Evolutionary conservation across 208 protist genomes (phyloP), one percentile per base, ranked within the genome.

Genomic region (Angomonas deanei): DNA sequence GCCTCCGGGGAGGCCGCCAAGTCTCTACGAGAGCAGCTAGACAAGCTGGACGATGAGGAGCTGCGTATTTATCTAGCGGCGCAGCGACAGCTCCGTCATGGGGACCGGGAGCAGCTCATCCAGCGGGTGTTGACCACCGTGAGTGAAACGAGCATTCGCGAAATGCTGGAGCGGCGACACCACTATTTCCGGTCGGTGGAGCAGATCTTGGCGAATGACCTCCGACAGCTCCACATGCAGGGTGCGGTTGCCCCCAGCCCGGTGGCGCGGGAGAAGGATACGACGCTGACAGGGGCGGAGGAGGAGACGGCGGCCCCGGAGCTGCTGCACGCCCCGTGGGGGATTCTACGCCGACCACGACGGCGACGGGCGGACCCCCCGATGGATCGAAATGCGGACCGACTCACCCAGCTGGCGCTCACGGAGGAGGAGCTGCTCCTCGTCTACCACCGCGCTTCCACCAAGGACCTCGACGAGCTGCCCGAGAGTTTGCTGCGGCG

Each of bases 111-210:
- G 21, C 66, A 80, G 56, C 78, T 96, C 28, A 67, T 96, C 13
- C 61, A 80, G 23, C 91, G 91, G 2, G 63, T 96, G 5, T 38
- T 96, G 42, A 49, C 78, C 3, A 76, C 49, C 1, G 82, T 94
- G 32, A 64, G 61, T 19, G 86, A 78, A 48, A 32, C 50, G 33
- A 68, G 66, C 13, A 92, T 94, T 54, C 78, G 76, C 4, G 82
- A 70, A 28, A 96, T 96, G 91, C 72, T 96, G 32, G 64, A 30
- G 2, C 79, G 91, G 3, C 91, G 91, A 1, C 53, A 55, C 15
- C 80, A 93, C 74, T 96, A 94, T 70, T 96, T 96, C 57, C 79
- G 77, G 5, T 93, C 90, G 0, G 90, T 96, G 17, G 84, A 81
- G 52, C 57, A 80, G 19, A 72, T 96, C 30, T 76, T 96, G 4